Percentiles rank a stretch among this genome's conserved stretches.
These are phyloP conservation scores for Chlamydomonas sp. DNA, from an alignment of 139 green algal genomes.

Conservation along the genomic window DNA sequence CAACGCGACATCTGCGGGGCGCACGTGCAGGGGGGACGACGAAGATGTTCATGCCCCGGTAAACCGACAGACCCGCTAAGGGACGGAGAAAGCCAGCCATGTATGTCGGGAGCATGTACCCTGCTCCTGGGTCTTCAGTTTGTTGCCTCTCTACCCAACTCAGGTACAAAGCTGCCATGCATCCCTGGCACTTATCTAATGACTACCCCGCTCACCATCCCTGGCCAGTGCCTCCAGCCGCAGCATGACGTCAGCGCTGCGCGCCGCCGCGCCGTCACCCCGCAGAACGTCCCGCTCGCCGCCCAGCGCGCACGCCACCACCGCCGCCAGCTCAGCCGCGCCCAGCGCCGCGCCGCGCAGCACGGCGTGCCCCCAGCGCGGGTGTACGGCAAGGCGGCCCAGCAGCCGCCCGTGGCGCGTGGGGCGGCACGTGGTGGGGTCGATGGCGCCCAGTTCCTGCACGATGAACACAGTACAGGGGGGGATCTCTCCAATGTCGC, in stretches of 20 bases:
- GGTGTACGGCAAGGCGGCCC: constrained; percentile 49
- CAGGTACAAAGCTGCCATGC: too few species aligned
- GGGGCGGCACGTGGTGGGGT: neutral
- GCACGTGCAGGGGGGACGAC: neutral
- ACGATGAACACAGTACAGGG: neutral
- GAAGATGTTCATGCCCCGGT: neutral
- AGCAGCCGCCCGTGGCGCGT: constrained; percentile 45
- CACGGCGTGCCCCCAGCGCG: constrained; percentile 56
- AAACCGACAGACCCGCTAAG: too few species aligned
- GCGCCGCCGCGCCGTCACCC: constrained; percentile 2
- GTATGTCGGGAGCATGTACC: too few species aligned
- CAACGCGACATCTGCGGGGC: neutral
- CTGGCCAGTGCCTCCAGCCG: constrained; percentile 49
- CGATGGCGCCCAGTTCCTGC: constrained; percentile 58
- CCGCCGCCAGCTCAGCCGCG: constrained; percentile 27
- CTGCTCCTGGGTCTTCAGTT: too few species aligned
- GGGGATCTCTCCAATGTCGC: too few species aligned
- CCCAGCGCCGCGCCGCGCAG: constrained; percentile 40
- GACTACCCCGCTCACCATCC: neutral
- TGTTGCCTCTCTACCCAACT: too few species aligned
- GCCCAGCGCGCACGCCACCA: constrained; percentile 56
- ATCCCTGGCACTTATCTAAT: too few species aligned
- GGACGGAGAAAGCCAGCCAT: too few species aligned
- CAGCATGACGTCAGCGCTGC: constrained; percentile 44
- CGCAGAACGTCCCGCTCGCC: constrained; percentile 55